Base-by-base conservation (phyloP, 208 protist genomes). In the Trypanosoma mega region DNA sequence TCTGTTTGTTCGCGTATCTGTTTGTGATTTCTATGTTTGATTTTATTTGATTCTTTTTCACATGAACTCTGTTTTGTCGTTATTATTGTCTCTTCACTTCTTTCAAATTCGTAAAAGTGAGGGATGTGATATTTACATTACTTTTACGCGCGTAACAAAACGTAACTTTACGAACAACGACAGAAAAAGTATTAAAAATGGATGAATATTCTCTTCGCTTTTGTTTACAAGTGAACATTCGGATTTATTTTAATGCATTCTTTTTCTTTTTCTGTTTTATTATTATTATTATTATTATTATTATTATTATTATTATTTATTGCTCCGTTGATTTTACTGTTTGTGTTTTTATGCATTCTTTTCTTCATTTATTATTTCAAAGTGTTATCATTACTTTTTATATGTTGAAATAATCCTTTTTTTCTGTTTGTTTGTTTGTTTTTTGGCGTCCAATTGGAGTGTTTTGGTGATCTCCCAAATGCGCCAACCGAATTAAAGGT, bases 261-360 rank as follows among this genome's bases (percentile, higher is more conserved):
- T 30, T 24, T 50, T 12, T 54, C n/a, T 18, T 3, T 44, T 29
- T 44, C 11, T 49, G n/a, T 62, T 8, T 34, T 21, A 52, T 26
- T 4, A 43, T n/a, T 20, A 6, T 26, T 48, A 18, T 52, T 62
- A 49, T 62, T 51, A 18, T 57, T 57, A 33, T 50, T 50, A n/a
- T 39, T 39, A 16, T 39, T 39, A n/a, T n/a, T n/a, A n/a, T n/a
- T n/a, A n/a, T n/a, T n/a, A n/a, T n/a, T n/a, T n/a, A n/a, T n/a
- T n/a, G n/a, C n/a, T n/a, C n/a, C n/a, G n/a, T n/a, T n/a, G n/a
- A n/a, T n/a, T n/a, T n/a, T n/a, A n/a, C n/a, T n/a, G n/a, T n/a
- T n/a, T n/a, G n/a, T n/a, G n/a, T n/a, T n/a, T n/a, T n/a, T n/a
- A n/a, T n/a, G n/a, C n/a, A n/a, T n/a, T n/a, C n/a, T n/a, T n/a